Evolutionary conservation across 306 rosid genomes (phyloP), one percentile per base, ranked within the genome.

Genomic region (Prunus armeniaca): DNA sequence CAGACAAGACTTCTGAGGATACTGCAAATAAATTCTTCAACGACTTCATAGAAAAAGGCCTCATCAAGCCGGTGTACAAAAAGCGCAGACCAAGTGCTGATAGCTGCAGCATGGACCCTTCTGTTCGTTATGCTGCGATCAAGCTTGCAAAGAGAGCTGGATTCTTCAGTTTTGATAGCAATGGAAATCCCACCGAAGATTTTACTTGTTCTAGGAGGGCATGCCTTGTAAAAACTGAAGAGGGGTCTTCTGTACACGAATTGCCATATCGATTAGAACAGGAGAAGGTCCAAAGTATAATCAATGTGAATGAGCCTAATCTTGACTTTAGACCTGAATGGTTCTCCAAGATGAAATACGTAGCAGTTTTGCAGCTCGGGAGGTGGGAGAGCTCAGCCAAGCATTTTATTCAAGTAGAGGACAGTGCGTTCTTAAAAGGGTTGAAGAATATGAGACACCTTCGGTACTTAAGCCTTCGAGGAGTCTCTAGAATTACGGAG

Each of bases 301-400:
- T 81, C 73, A 81, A 81, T 63, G 81, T 81, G 15, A 71, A 45
- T 9, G 77, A 81, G 78, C 56, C 27, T 17, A 6, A 32, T 20
- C 76, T 74, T 46, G 72, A 70, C 51, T 71, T 70, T 12, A 71
- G 57, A 9, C n/a, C 52, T 28, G 71, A 34, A 12, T 70, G 77
- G 73, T 76, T 81, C 27, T 76, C 78, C 15, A 46, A 76, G 74
- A 76, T 81, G 84, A 76, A 71, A 65, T 0, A 27, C 0, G n/a
- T 76, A 9, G 46, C 10, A 17, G 74, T 71, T 30, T 41, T 81
- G 61, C 79, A 70, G 18, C 69, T 81, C 41, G 84, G 81, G 18
- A 71, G 68, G 38, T 71, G 81, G 84, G 19, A 41, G 65, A 20
- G 67, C 27, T 68, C 71, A 0, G 76, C 65, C 5, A 1, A 52